Percentiles rank a stretch among this genome's conserved stretches.
These are phyloP conservation scores for Penicillium bovifimosum DNA, from an alignment of 495 filamentous ascomycete species.

Conservation along the genomic window DNA sequence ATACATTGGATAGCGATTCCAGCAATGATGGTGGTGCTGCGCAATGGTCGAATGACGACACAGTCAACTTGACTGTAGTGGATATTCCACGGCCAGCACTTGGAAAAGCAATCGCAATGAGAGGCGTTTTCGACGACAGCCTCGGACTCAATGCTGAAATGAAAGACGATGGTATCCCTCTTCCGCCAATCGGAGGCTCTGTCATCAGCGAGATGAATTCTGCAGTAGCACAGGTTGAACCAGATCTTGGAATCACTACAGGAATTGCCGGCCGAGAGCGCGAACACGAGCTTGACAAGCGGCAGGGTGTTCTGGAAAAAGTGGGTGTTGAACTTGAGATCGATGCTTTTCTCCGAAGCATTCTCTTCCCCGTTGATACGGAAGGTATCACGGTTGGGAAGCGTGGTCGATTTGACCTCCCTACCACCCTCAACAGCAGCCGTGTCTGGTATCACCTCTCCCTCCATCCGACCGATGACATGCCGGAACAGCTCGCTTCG, in stretches of 20 bases:
- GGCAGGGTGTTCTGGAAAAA: constrained; percentile 80
- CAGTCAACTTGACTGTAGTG: constrained; percentile 80
- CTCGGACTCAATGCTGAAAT: constrained; percentile 95
- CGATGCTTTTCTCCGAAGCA: constrained; percentile 73
- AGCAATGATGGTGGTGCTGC: constrained; percentile 45
- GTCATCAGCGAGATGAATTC: constrained; percentile 79
- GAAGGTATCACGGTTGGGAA: constrained; percentile 70
- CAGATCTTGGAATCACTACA: constrained; percentile 72
- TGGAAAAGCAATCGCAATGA: constrained; percentile 78
- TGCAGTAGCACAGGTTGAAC: constrained; percentile 70
- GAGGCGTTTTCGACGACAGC: constrained; percentile 84
- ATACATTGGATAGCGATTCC: constrained; percentile 59
- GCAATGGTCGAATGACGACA: constrained; percentile 66
- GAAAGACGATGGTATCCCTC: constrained; percentile 84
- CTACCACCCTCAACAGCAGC: constrained; percentile 64
- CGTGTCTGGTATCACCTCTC: constrained; percentile 94
- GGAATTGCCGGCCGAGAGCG: constrained; percentile 62
- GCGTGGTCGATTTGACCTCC: constrained; percentile 69
- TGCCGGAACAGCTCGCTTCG: constrained; percentile 59
- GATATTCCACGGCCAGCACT: constrained; percentile 77
- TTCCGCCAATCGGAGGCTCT: constrained; percentile 63
- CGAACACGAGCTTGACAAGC: constrained; percentile 72
- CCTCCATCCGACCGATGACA: constrained; percentile 85
- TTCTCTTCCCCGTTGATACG: constrained; percentile 75
- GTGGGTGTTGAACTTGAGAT: constrained; percentile 72